Percentiles rank a stretch among this genome's conserved stretches.
Evolutionary conservation across 345 rosid genomes (phyloP).

Genomic region (Hirschfeldia incana): DNA sequence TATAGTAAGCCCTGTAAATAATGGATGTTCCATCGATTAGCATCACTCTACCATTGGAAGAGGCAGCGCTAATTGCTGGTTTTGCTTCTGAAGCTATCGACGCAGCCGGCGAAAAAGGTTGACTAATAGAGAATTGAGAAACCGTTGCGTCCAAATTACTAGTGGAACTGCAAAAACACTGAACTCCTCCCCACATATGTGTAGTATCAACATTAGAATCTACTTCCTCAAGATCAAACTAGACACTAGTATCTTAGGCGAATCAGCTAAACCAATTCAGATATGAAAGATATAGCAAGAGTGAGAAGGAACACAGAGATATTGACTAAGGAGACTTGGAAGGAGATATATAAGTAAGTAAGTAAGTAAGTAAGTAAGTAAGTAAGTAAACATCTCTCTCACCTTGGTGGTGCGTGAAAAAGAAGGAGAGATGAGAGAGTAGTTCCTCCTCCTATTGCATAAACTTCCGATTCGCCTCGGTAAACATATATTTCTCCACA

Average conservation of each 20-base stretch:
- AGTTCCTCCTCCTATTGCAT: conserved; percentile 17
- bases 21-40: conserved; percentile 93
- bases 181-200: conserved; percentile 18
- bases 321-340: background rate
- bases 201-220: background rate
- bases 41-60: conserved; percentile 76
- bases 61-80: conserved; percentile 31
- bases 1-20: conserved; percentile 92
- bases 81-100: conserved; percentile 38
- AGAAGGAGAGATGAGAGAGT: conserved; percentile 22
- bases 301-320: background rate
- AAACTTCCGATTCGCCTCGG: background rate
- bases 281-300: background rate
- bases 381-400: background rate
- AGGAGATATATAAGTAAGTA: background rate
- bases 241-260: background rate
- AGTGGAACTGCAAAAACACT: conserved; percentile 54
- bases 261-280: background rate
- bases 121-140: conserved; percentile 42
- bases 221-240: background rate
- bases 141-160: conserved; percentile 31
- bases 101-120: conserved; percentile 35
- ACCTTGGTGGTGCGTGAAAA: conserved; percentile 29
- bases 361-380: background rate
- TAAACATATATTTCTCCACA: conserved; percentile 28